phyloP scores from a whole-genome alignment of 129 eudicot genomes.

The Flaveria linearis region DNA sequence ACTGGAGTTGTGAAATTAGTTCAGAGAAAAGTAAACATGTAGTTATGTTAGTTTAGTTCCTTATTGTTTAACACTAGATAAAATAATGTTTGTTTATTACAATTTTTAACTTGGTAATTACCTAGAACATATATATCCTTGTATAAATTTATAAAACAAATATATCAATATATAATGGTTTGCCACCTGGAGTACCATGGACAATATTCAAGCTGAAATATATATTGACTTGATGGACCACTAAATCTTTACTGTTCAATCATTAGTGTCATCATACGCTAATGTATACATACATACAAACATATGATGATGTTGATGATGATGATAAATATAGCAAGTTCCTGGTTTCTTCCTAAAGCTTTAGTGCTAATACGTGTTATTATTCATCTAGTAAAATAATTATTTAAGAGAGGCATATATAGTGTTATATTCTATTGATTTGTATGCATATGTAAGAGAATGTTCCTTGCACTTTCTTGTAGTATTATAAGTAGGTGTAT shows the following conservation, averaged over 20 bases:
- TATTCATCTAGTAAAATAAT: neutral
- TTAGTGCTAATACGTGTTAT: neutral
- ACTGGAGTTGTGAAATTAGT: neutral
- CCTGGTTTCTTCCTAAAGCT: constrained; percentile 24
- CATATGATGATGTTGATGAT: neutral
- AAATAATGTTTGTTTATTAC: too few relatives aligned
- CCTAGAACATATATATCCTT: neutral
- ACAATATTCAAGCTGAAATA: constrained; percentile 13
- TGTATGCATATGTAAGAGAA: neutral
- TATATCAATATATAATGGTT: neutral
- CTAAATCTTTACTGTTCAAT: constrained; percentile 10
- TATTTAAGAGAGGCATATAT: neutral
- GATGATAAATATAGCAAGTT: neutral
- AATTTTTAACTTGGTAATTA: neutral
- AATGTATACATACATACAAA: neutral
- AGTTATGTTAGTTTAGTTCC: too few relatives aligned
- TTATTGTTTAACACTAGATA: too few relatives aligned
- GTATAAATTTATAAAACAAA: neutral
- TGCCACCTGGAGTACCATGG: neutral
- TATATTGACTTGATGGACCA: constrained; percentile 10
- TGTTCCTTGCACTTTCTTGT: constrained; percentile 28
- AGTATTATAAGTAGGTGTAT: neutral
- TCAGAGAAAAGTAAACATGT: neutral
- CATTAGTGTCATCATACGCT: neutral
- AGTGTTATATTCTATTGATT: too few relatives aligned